phyloP scores from a whole-genome alignment of 371 early-diverging fungal species.

The Mucor irregularis region DNA sequence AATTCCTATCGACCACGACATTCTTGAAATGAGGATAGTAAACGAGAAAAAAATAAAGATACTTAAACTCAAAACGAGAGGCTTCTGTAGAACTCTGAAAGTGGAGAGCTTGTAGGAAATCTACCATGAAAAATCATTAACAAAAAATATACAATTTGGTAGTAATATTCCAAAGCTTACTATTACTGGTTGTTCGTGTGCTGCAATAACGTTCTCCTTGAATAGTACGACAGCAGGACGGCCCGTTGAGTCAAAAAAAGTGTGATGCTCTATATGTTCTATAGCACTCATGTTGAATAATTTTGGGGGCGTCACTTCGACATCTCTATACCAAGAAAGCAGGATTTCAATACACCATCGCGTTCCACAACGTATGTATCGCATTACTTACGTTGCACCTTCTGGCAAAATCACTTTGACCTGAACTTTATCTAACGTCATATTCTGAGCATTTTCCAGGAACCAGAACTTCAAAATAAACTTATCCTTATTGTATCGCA shows the following conservation, averaged over 20 bases:
- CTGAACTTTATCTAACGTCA: conserved; percentile 60
- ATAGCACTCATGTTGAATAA: conserved; percentile 55
- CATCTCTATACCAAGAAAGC: conserved; percentile 29
- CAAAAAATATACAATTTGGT: background rate
- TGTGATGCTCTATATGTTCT: conserved; percentile 41
- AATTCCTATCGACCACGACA: background rate
- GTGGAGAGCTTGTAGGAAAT: background rate
- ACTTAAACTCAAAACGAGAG: background rate
- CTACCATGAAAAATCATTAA: background rate
- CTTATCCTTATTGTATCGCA: conserved; percentile 38
- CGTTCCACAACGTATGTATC: background rate
- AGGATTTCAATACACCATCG: background rate
- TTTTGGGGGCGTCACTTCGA: conserved; percentile 43
- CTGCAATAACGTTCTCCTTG: conserved; percentile 63
- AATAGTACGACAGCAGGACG: conserved; percentile 56
- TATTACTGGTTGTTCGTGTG: conserved; percentile 43
- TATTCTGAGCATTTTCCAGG: conserved; percentile 59
- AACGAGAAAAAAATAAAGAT: background rate
- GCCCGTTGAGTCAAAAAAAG: conserved; percentile 73
- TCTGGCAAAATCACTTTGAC: conserved; percentile 86
- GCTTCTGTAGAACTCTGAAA: background rate
- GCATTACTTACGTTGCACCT: conserved; percentile 72
- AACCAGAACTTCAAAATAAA: conserved; percentile 71
- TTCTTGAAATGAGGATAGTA: background rate
- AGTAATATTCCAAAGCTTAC: conserved; percentile 11